Conservation (phyloP, 176 grass and related monocot species). For the Olyra latifolia region DNA sequence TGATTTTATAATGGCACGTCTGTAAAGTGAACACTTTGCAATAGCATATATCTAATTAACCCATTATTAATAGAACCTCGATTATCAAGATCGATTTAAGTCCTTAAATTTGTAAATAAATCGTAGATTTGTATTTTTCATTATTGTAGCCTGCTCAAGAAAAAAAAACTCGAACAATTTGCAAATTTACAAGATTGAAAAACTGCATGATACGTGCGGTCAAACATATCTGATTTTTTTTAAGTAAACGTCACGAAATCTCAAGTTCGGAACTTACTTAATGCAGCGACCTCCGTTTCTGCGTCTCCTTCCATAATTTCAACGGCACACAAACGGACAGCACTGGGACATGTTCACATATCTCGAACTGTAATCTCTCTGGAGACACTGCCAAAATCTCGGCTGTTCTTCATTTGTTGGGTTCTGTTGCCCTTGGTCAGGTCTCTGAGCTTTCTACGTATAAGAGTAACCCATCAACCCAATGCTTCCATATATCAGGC, state of each 20-base stretch:
- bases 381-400: not conserved
- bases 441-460: not conserved
- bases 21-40: no score
- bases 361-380: not conserved
- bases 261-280: not conserved
- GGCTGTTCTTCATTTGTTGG: not conserved
- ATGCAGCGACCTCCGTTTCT: not conserved
- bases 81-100: no score
- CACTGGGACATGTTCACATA: not conserved
- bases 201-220: not conserved
- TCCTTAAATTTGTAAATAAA: no score
- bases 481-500: not conserved
- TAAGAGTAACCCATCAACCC: not conserved
- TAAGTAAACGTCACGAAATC: no score
- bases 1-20: no score
- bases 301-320: not conserved
- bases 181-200: not conserved
- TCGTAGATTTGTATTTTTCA: no score
- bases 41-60: no score
- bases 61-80: no score
- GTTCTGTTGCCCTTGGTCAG: not conserved
- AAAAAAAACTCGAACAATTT: not conserved
- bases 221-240: not conserved
- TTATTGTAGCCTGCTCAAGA: no score
- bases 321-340: not conserved